Base-by-base conservation (phyloP, 768 basidiomycete genomes). In the Pleurotus giganteus region DNA sequence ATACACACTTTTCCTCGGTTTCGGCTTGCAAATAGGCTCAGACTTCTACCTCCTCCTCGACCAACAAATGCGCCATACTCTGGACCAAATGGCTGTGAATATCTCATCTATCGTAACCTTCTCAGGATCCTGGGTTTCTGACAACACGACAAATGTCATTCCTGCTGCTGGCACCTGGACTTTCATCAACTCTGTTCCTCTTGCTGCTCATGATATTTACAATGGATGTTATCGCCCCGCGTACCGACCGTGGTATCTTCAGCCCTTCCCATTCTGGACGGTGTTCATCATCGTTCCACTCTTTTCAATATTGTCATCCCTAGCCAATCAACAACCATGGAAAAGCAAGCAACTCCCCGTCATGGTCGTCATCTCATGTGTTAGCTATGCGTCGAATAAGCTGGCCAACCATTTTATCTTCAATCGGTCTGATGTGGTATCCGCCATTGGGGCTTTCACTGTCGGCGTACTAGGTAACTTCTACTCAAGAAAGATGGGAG, bases 351-450 rank as follows among this genome's bases (percentile, higher is more conserved):
- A 92, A 62, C 76, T 93, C 32, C 79, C 80, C 8, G 86, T 94
- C 15, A 93, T 93, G 92, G 87, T 92, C 55, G 57, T 86, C 62
- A 92, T 94, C 60, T 90, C 89, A 13, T 93, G 90, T 66, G 79
- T 78, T 50, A 83, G 86, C 13, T 92, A 89, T 62, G 82, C 84
- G 8, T 84, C 89, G 28, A 93, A 92, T 69, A 89, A 88, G 67
- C 74, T 86, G 43, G 91, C 89, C 45, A 90, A 90, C 65, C 87
- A 88, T 61, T 91, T 85, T 63, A 92, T 93, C 63, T 88, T 90
- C 73, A 85, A 88, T 67, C 85, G 88, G 13, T 88, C 88, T 4
- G 91, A 94, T 61, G 74, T 93, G 42, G 90, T 91, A 15, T 89
- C 88, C 52, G 88, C 89, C 8, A 89, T 93, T 62, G 91, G 91